Evolutionary conservation across 306 rosid species (phyloP).

Genomic region (Corylus americana): DNA sequence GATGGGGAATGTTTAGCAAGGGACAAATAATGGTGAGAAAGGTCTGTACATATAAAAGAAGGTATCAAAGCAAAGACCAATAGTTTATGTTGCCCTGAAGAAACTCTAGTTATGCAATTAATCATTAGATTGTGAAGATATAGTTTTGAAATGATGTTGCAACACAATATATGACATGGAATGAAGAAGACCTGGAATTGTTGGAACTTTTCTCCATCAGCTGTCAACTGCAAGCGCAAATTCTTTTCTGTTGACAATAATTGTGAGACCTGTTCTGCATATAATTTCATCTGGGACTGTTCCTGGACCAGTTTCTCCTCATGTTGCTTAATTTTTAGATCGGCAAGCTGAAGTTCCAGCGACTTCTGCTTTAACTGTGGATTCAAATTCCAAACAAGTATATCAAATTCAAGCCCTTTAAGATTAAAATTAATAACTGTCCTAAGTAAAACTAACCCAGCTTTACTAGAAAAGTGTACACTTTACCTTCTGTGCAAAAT

Average conservation of each 20-base stretch:
- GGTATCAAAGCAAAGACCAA: neutral
- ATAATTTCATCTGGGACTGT: constrained; percentile 81
- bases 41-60: neutral
- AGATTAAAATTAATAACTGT: constrained; percentile 21
- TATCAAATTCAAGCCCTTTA: constrained; percentile 9
- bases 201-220: constrained; percentile 96
- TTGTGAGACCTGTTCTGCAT: constrained; percentile 91
- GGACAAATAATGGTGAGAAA: neutral
- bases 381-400: constrained; percentile 38
- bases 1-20: neutral
- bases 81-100: neutral
- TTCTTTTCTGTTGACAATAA: constrained; percentile 79
- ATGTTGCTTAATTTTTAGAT: constrained; percentile 77
- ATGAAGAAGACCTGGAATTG: constrained; percentile 73
- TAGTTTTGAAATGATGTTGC: constrained; percentile 11
- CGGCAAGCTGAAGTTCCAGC: constrained; percentile 90
- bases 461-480: constrained; percentile 19
- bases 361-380: constrained; percentile 84
- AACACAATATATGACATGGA: constrained; percentile 16
- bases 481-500: constrained; percentile 70
- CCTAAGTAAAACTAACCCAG: constrained; percentile 9
- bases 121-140: constrained; percentile 13
- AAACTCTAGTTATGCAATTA: constrained; percentile 22
- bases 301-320: constrained; percentile 85
- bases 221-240: constrained; percentile 75